Percentiles rank a stretch among this genome's conserved stretches.
Conservation (phyloP, 306 rosid genomes). For the Mucuna pruriens region DNA sequence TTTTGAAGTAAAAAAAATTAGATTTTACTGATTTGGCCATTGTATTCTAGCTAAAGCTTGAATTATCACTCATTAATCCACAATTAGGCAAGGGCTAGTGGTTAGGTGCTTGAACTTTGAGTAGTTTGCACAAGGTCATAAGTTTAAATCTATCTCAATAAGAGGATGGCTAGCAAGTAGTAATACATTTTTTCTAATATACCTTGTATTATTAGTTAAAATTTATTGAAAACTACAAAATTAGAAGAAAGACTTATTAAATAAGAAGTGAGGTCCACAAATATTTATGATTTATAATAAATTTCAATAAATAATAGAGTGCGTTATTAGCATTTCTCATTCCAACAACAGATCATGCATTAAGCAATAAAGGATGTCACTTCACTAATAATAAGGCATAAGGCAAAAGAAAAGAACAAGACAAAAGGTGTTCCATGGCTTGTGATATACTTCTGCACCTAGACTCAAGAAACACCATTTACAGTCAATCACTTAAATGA, state of each 20-base stretch:
- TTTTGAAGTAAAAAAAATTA: not conserved
- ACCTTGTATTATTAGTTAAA: no score
- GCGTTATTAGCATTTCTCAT: no score
- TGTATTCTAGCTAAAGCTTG: conserved; percentile 10
- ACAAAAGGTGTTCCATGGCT: not conserved
- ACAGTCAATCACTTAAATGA: not conserved
- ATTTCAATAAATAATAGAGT: no score
- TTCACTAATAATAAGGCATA: not conserved
- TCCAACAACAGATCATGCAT: not conserved
- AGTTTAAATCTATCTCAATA: not conserved
- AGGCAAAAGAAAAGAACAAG: not conserved
- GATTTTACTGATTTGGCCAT: not conserved
- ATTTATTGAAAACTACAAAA: no score
- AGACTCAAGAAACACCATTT: not conserved
- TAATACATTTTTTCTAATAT: no score
- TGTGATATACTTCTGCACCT: not conserved
- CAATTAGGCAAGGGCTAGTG: not conserved
- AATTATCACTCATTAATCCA: not conserved
- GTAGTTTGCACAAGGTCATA: no score
- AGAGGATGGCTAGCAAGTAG: no score
- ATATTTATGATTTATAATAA: no score
- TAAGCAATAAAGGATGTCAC: not conserved
- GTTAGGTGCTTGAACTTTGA: no score
- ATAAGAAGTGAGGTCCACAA: no score
- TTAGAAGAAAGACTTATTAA: no score